Conservation (phyloP, 2,329 filamentous ascomycete species). For the Microdochium nivale region DNA sequence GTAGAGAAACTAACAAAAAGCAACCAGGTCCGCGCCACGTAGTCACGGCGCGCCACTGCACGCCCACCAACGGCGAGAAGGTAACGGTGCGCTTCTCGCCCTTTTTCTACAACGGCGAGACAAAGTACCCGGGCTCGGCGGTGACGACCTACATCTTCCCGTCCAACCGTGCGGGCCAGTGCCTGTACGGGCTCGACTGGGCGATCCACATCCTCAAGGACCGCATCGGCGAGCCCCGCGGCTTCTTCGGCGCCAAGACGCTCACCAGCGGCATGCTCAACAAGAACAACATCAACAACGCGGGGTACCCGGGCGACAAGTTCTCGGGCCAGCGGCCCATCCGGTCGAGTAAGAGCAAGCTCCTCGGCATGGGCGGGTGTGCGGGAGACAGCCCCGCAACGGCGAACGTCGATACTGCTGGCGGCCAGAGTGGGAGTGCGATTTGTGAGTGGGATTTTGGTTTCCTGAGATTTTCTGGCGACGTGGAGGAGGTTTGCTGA, state of each 20-base stretch:
- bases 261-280: background rate
- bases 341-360: background rate
- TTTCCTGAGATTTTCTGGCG: background rate
- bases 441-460: background rate
- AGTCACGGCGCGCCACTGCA: slow-evolving; percentile 17
- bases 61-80: slow-evolving; percentile 8
- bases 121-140: background rate
- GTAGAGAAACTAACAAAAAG: background rate
- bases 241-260: slow-evolving; percentile 13
- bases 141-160: slow-evolving; percentile 3
- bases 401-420: background rate
- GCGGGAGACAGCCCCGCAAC: background rate
- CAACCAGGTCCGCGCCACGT: slow-evolving; percentile 16
- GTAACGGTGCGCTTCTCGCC: slow-evolving; percentile 14
- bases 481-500: background rate
- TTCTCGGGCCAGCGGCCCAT: background rate
- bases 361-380: background rate
- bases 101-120: slow-evolving; percentile 12
- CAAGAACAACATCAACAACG: background rate
- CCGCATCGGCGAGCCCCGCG: slow-evolving; percentile 14
- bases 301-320: background rate
- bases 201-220: slow-evolving; percentile 15
- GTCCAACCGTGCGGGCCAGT: background rate
- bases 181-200: slow-evolving; percentile 14
- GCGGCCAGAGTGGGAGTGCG: background rate